phyloP scores from a whole-genome alignment of 2,329 filamentous ascomycete genomes.

The Fusarium nematophilum region DNA sequence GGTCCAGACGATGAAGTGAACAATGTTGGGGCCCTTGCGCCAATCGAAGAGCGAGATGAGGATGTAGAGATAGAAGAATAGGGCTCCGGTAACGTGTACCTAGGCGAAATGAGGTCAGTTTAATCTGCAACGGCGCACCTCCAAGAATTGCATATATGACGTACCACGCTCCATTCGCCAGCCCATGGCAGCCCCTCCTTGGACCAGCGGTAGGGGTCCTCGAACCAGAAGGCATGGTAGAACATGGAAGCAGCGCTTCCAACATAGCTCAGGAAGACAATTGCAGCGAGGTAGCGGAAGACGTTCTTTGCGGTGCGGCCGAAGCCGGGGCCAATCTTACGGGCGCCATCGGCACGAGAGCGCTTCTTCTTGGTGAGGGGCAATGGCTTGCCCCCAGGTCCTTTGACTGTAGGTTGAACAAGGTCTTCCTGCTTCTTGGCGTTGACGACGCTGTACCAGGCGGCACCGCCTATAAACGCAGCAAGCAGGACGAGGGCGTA shows the following conservation, averaged over 20 bases:
- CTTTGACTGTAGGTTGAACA: slow-evolving; percentile 65
- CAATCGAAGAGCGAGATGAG: slow-evolving; percentile 89
- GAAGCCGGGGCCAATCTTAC: slow-evolving; percentile 64
- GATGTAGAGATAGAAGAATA: slow-evolving; percentile 88
- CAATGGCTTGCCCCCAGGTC: slow-evolving; percentile 90
- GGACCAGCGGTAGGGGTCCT: slow-evolving; percentile 53
- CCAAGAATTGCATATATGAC: slow-evolving; percentile 47
- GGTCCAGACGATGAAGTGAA: slow-evolving; percentile 84
- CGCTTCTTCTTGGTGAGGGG: slow-evolving; percentile 72
- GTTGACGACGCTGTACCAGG: slow-evolving; percentile 64
- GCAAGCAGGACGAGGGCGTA: slow-evolving; percentile 65
- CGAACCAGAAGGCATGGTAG: slow-evolving; percentile 72
- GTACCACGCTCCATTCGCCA: slow-evolving; percentile 79
- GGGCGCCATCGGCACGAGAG: slow-evolving; percentile 58
- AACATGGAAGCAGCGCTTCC: slow-evolving; percentile 80
- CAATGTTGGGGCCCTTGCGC: slow-evolving; percentile 80
- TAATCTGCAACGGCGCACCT: slow-evolving; percentile 16
- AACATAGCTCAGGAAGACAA: slow-evolving; percentile 79
- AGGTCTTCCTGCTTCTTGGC: slow-evolving; percentile 62
- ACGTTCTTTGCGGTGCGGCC: slow-evolving; percentile 74
- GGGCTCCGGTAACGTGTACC: slow-evolving; percentile 87
- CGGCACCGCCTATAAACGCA: slow-evolving; percentile 62
- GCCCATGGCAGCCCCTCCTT: slow-evolving; percentile 73
- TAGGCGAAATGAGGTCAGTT: slow-evolving; percentile 53
- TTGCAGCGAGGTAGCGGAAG: slow-evolving; percentile 79